Evolutionary conservation across 1,139 yeast species (phyloP).

Genomic region (Candida sanyaensis): DNA sequence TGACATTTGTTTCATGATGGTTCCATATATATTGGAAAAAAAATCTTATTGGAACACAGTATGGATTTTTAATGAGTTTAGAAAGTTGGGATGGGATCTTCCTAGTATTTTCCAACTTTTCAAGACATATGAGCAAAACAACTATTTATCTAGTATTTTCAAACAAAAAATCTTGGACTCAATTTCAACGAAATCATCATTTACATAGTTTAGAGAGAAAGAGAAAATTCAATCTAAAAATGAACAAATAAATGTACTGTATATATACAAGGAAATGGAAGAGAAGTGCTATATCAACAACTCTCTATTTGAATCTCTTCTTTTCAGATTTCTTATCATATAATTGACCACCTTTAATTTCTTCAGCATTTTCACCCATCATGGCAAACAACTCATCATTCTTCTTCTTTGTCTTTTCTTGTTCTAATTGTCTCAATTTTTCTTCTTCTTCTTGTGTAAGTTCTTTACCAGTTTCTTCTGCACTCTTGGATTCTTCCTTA

Average conservation of each 20-base stretch:
- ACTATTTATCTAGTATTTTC: slow-evolving; percentile 12
- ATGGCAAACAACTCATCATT: slow-evolving; percentile 58
- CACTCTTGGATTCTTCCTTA: slow-evolving; percentile 14
- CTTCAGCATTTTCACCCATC: slow-evolving; percentile 62
- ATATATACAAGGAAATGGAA: slow-evolving; percentile 15
- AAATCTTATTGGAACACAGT: slow-evolving; percentile 11
- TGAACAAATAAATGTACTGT: slow-evolving; percentile 14
- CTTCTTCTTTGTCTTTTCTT: slow-evolving; percentile 17
- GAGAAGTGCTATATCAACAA: neutral
- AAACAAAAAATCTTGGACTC: slow-evolving; percentile 3
- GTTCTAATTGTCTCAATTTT: slow-evolving; percentile 16
- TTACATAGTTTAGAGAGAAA: neutral
- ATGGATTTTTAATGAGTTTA: slow-evolving; percentile 39
- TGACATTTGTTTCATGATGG: slow-evolving; percentile 19
- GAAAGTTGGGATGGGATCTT: slow-evolving; percentile 29
- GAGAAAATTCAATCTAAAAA: no score
- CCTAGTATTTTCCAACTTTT: slow-evolving; percentile 20
- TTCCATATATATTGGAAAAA: slow-evolving; percentile 11
- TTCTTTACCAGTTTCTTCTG: slow-evolving; percentile 2
- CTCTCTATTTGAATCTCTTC: slow-evolving; percentile 25
- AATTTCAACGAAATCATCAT: neutral
- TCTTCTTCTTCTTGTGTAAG: slow-evolving; percentile 17
- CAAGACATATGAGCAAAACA: slow-evolving; percentile 8
- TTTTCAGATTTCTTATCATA: slow-evolving; percentile 49
- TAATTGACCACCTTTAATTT: slow-evolving; percentile 61